Conservation (phyloP, 2,329 filamentous ascomycete genomes). For the Cercospora berteroae region DNA sequence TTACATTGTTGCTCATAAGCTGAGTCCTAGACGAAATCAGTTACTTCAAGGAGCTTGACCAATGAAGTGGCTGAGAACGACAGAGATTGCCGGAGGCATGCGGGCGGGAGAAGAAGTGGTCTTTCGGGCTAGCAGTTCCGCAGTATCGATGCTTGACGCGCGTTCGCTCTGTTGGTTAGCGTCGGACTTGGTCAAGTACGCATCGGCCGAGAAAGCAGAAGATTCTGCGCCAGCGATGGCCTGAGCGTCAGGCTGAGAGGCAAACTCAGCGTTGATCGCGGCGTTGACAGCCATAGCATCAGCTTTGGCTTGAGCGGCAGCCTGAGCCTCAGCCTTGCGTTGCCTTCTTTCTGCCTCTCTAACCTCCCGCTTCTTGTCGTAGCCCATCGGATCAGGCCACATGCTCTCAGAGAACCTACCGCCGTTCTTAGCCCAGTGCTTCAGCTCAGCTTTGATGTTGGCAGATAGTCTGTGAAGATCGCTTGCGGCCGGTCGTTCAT, state of each 20-base stretch:
- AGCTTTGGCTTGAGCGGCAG: not conserved
- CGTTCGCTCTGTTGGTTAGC: not conserved
- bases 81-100: not conserved
- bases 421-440: constrained; percentile 5
- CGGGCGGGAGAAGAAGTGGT: not conserved
- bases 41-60: not conserved
- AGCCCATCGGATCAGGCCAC: constrained; percentile 11
- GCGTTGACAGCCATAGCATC: not conserved
- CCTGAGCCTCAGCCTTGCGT: not conserved
- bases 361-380: not conserved
- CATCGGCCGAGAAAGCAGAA: not conserved
- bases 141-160: not conserved
- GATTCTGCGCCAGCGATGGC: not conserved
- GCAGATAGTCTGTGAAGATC: constrained; percentile 1
- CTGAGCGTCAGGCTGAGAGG: not conserved
- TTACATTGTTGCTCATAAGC: not conserved
- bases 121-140: not conserved
- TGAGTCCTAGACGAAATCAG: not conserved
- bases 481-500: constrained; percentile 1
- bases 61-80: not conserved
- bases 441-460: constrained; percentile 10
- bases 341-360: not conserved
- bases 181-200: not conserved
- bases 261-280: not conserved
- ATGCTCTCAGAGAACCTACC: not conserved